Base-by-base conservation (phyloP, 768 basidiomycete genomes). In the Xerocomus potaroensis region DNA sequence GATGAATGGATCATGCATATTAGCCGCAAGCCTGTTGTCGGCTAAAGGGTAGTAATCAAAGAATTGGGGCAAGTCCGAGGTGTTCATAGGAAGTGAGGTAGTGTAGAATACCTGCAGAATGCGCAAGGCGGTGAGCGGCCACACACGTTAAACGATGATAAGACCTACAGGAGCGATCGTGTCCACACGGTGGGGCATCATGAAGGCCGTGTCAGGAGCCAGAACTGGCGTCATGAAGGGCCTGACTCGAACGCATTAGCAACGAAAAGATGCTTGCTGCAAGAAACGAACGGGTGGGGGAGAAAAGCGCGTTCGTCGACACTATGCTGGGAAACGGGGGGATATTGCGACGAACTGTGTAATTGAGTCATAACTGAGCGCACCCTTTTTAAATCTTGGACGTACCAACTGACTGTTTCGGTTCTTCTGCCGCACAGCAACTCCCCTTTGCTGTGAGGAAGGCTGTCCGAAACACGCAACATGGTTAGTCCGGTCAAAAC, bases 391-490 rank as follows among this genome's bases (percentile, higher is more conserved):
- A 57, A 8, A 10, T 2, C 24, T 41, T 10, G 18, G 34, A 15
- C 61, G 23, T 34, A 61, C 58, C 41, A 1, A 37, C 49, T 29
- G 30, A 53, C 38, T 16, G 22, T 23, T 48, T 35, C 43, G 31
- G 29, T 8, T 11, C 15, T 35, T 37, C 49, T 18, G 35, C 4
- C 11, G 18, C 48, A 58, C 56, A 61, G 55, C 59, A 63, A 8
- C 11, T 26, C 34, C 26, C 10, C 18, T 22, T n/a, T 62, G 34
- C 60, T 61, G 61, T 62, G 43, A 3, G 7, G 1, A 10, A 26
- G 48, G 59, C 50, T 58, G 45, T 63, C 40, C 53, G n/a, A 15
- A 5, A 1, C 21, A 3, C 5, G 14, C 5, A 27, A 15, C 53
- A 56, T 55, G 1, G 37, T 43, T 44, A 36, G 47, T 27, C 19